Evolutionary conservation across 176 grass and related monocot genomes (phyloP).

Genomic region (Triticum timopheevii): DNA sequence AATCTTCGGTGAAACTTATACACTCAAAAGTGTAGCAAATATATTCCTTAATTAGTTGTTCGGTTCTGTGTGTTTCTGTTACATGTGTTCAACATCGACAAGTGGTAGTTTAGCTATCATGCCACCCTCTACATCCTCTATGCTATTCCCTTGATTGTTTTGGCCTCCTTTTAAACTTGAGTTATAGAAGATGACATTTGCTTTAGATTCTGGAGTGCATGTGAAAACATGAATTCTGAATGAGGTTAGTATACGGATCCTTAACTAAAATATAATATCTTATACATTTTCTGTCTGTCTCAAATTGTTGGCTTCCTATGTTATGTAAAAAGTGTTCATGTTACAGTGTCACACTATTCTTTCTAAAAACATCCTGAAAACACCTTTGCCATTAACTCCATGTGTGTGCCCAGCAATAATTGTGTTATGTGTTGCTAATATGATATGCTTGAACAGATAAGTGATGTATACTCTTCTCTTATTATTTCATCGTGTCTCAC

Average conservation of each 20-base stretch:
- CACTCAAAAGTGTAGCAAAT: background rate
- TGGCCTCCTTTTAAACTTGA: background rate
- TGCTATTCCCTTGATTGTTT: conserved; percentile 1
- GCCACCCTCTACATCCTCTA: background rate
- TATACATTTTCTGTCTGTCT: background rate
- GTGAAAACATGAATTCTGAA: background rate
- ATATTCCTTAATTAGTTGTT: background rate
- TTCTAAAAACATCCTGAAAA: background rate
- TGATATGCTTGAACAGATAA: conserved; percentile 8
- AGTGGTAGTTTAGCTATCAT: background rate
- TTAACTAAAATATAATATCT: background rate
- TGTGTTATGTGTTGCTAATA: conserved; percentile 1
- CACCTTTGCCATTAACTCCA: background rate
- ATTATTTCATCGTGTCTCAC: conserved; percentile 22
- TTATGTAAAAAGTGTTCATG: background rate
- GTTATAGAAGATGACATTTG: background rate
- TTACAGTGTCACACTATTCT: background rate
- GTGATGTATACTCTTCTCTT: background rate
- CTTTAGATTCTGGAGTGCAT: background rate
- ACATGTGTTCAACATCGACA: background rate
- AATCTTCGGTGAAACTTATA: background rate
- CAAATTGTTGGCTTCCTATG: background rate
- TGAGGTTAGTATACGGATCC: background rate
- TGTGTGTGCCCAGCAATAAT: background rate
- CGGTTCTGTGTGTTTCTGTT: background rate